Conservation (phyloP, 2,329 filamentous ascomycete genomes). For the Aspergillus sp. region DNA sequence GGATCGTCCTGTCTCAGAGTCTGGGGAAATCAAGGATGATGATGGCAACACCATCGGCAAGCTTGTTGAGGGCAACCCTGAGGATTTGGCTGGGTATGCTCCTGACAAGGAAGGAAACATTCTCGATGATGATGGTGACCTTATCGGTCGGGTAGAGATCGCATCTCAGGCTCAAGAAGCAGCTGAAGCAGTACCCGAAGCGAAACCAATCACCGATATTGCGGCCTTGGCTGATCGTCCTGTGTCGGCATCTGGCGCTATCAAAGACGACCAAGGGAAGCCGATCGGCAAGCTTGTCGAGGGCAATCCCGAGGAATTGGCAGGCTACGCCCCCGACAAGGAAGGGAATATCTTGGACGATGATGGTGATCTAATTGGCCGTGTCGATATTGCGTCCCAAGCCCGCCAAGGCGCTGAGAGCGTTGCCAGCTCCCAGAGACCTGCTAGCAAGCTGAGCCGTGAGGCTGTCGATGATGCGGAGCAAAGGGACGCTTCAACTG, state of each 20-base stretch:
- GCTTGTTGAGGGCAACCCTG: conserved; percentile 43
- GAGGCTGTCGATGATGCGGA: conserved; percentile 53
- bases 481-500: conserved; percentile 52
- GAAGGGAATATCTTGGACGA: conserved; percentile 37
- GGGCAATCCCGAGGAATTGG: conserved; percentile 43
- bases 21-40: conserved; percentile 9
- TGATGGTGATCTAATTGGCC: conserved; percentile 42
- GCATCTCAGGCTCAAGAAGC: conserved; percentile 40
- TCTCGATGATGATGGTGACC: conserved; percentile 35
- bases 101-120: conserved; percentile 42
- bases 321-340: conserved; percentile 43
- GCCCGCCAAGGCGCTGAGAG: conserved; percentile 44
- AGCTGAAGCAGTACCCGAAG: conserved; percentile 6
- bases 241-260: conserved; percentile 57
- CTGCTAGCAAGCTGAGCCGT: conserved; percentile 31
- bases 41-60: conserved; percentile 29
- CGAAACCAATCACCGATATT: conserved; percentile 23
- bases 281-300: conserved; percentile 43
- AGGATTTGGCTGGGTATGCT: conserved; percentile 43
- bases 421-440: conserved; percentile 3
- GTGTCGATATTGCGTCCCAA: conserved; percentile 33
- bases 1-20: not conserved
- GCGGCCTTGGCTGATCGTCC: conserved; percentile 40
- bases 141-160: conserved; percentile 43
- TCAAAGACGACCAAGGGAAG: conserved; percentile 50